Evolutionary conservation across 169 alveolate genomes (phyloP).

Genomic region (Toxoplasma gondii): DNA sequence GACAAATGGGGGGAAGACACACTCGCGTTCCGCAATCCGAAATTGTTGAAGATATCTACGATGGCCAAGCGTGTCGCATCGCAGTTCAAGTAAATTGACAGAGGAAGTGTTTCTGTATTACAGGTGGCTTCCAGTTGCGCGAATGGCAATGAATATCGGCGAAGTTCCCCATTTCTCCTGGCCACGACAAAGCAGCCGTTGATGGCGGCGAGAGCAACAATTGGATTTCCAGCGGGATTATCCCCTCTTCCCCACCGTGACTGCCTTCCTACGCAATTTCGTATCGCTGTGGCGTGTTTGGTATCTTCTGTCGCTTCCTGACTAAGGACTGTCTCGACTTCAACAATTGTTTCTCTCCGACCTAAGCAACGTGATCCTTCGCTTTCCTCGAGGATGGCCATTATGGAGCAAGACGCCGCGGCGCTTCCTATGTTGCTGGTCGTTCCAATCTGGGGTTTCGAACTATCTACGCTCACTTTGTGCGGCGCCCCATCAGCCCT

Average conservation of each 20-base stretch:
- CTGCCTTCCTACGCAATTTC: too few species aligned
- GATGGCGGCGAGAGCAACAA: background rate
- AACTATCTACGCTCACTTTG: too few species aligned
- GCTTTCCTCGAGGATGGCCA: background rate
- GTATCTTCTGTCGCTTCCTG: background rate
- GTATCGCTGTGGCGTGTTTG: background rate
- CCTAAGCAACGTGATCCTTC: background rate
- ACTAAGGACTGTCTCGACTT: background rate
- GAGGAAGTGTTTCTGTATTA: background rate
- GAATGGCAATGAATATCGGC: slow-evolving; percentile 13
- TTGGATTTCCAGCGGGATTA: background rate
- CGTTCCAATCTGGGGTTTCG: background rate
- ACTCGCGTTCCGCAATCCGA: background rate
- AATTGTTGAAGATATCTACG: background rate
- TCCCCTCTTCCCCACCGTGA: background rate
- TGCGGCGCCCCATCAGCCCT: background rate
- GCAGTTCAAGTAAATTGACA: background rate
- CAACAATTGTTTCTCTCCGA: background rate
- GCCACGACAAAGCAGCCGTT: slow-evolving; percentile 5
- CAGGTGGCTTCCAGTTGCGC: background rate
- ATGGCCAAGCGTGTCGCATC: slow-evolving; percentile 8
- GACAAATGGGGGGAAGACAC: background rate
- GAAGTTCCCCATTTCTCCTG: slow-evolving; percentile 6
- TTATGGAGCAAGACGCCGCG: background rate
- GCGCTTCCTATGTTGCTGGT: background rate